phyloP scores from a whole-genome alignment of 2,329 filamentous ascomycete species.

The Monilinia laxa region DNA sequence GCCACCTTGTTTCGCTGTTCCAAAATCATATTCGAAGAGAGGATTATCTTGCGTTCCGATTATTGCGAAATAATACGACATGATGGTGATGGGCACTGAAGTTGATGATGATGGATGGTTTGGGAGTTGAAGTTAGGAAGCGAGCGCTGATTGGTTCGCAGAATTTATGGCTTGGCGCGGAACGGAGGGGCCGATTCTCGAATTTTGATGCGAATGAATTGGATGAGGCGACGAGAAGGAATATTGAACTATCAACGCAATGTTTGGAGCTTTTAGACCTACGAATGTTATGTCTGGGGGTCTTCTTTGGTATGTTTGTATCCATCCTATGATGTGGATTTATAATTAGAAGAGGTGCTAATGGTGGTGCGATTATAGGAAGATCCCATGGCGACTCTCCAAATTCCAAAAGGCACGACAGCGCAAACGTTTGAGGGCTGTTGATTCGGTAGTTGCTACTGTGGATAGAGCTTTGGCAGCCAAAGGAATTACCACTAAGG shows the following conservation, averaged over 20 bases:
- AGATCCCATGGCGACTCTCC: conserved; percentile 95
- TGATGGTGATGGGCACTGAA: conserved; percentile 44
- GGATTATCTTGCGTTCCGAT: conserved; percentile 94
- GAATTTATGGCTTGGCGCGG: conserved; percentile 32
- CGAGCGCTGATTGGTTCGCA: conserved; percentile 33
- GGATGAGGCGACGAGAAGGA: conserved; percentile 1
- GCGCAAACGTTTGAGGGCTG: conserved; percentile 75
- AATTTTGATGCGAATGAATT: conserved; percentile 24
- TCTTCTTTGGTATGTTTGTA: conserved; percentile 68
- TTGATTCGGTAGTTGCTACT: conserved; percentile 84
- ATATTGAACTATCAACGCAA: conserved; percentile 45
- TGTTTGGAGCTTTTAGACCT: conserved; percentile 83
- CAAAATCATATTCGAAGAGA: conserved; percentile 95
- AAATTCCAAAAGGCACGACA: conserved; percentile 87
- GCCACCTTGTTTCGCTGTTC: conserved; percentile 91
- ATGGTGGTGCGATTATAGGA: conserved; percentile 53
- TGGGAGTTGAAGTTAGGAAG: conserved; percentile 24
- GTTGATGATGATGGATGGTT: conserved; percentile 18
- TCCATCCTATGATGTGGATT: background rate
- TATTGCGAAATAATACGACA: conserved; percentile 99
- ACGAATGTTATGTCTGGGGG: conserved; percentile 75
- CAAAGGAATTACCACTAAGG: conserved; percentile 68
- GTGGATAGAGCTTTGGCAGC: conserved; percentile 75
- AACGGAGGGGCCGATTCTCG: conserved; percentile 29
- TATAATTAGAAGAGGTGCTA: conserved; percentile 21